Percentiles rank a stretch among this genome's conserved stretches.
Conservation (phyloP, 2,329 filamentous ascomycete species). For the Didymellaceae sp. region DNA sequence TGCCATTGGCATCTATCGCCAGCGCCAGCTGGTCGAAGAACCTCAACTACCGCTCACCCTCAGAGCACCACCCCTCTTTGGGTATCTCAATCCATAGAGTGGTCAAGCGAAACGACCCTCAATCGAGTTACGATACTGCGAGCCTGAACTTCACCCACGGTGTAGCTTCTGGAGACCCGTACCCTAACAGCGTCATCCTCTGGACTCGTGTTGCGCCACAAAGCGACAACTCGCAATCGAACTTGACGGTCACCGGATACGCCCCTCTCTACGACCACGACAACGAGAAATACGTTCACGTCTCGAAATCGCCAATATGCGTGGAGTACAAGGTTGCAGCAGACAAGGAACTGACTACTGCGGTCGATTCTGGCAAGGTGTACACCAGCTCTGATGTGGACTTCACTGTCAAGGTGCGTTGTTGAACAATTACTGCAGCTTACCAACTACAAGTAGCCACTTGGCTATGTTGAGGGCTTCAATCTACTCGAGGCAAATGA, state of each 20-base stretch:
- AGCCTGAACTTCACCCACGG: constrained; percentile 53
- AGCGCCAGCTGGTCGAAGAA: constrained; percentile 54
- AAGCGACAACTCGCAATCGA: constrained; percentile 49
- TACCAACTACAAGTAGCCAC: no score
- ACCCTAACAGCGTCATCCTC: constrained; percentile 49
- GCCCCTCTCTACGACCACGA: constrained; percentile 61
- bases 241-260: constrained; percentile 62
- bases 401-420: constrained; percentile 76
- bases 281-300: constrained; percentile 59
- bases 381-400: constrained; percentile 78
- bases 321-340: constrained; percentile 68
- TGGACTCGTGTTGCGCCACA: constrained; percentile 49
- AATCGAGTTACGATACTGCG: constrained; percentile 28
- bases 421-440: no score
- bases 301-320: constrained; percentile 68
- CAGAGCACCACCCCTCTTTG: constrained; percentile 66
- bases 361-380: constrained; percentile 64
- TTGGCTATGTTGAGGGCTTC: no score
- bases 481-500: no score
- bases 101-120: constrained; percentile 57
- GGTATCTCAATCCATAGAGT: constrained; percentile 70
- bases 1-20: constrained; percentile 23
- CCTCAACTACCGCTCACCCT: constrained; percentile 72
- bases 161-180: constrained; percentile 55
- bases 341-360: constrained; percentile 54